phyloP scores from a whole-genome alignment of 306 rosid genomes.

The Trifolium repens region DNA sequence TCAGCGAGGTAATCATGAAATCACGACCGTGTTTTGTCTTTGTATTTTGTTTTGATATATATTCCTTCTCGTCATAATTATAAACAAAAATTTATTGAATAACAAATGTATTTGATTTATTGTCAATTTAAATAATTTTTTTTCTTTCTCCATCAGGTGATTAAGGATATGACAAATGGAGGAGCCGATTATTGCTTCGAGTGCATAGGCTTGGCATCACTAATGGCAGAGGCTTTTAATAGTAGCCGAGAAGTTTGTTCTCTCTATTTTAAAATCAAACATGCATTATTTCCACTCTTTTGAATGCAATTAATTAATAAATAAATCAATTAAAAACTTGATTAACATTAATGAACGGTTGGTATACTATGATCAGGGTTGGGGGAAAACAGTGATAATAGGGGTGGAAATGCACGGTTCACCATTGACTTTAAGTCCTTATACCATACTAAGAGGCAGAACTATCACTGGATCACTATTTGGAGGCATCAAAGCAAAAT shows the following conservation, averaged over 20 bases:
- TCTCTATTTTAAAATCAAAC: background rate
- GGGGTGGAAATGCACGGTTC: conserved; percentile 63
- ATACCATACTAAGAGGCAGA: conserved; percentile 46
- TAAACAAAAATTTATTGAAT: too few species aligned
- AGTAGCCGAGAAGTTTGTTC: conserved; percentile 53
- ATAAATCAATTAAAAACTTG: too few species aligned
- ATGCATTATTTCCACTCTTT: background rate
- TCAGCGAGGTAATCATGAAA: conserved; percentile 51
- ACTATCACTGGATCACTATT: conserved; percentile 51
- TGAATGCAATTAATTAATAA: background rate
- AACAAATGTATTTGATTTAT: too few species aligned
- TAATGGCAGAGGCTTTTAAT: conserved; percentile 61
- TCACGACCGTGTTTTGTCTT: too few species aligned
- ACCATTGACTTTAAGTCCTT: conserved; percentile 41
- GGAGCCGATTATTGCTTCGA: conserved; percentile 77
- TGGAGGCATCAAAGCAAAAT: conserved; percentile 57
- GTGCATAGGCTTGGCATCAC: conserved; percentile 71
- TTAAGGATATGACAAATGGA: conserved; percentile 68
- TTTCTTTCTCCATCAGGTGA: conserved; percentile 42
- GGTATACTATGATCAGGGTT: conserved; percentile 49
- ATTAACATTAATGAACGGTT: background rate
- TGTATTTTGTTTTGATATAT: too few species aligned
- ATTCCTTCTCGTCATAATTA: too few species aligned
- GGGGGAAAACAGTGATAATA: conserved; percentile 64
- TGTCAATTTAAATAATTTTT: too few species aligned